Evolutionary conservation across 2,329 filamentous ascomycete species (phyloP).

Genomic region (Sporothrix pallida): DNA sequence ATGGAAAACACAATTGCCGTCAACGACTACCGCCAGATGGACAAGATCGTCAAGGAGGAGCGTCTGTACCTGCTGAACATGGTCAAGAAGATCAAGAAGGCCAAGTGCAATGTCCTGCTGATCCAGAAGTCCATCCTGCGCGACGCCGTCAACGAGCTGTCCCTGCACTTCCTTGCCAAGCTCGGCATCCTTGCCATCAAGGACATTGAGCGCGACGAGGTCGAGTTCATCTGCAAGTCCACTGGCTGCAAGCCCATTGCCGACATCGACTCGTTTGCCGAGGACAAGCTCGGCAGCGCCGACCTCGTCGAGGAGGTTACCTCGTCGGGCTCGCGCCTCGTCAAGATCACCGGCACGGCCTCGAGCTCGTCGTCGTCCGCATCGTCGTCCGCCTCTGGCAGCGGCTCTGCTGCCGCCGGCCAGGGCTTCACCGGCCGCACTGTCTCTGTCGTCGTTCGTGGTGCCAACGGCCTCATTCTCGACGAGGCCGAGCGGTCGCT

Average conservation of each 20-base stretch:
- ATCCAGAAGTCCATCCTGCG: slow-evolving; percentile 99
- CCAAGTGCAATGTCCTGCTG: slow-evolving; percentile 97
- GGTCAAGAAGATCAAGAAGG: slow-evolving; percentile 99
- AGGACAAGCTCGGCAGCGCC: slow-evolving; percentile 94
- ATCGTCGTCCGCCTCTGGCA: slow-evolving; percentile 25
- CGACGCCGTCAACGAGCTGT: slow-evolving; percentile 96
- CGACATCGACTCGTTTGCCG: slow-evolving; percentile 96
- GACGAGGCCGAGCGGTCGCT: slow-evolving; percentile 97
- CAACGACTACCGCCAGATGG: slow-evolving; percentile 99
- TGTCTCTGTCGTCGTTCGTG: slow-evolving; percentile 90
- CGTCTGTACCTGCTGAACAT: slow-evolving; percentile 97
- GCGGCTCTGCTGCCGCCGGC: slow-evolving; percentile 2
- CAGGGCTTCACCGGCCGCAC: slow-evolving; percentile 69
- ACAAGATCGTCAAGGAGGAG: slow-evolving; percentile 99
- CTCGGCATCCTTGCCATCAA: slow-evolving; percentile 95
- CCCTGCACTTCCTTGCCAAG: slow-evolving; percentile 95
- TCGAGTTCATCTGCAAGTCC: slow-evolving; percentile 99
- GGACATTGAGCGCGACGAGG: slow-evolving; percentile 97
- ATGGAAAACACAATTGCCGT: slow-evolving; percentile 99
- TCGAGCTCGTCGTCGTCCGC: slow-evolving; percentile 25
- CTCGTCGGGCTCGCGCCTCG: slow-evolving; percentile 84
- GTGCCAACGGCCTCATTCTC: slow-evolving; percentile 90
- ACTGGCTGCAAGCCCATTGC: slow-evolving; percentile 99
- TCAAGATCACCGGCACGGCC: slow-evolving; percentile 82
- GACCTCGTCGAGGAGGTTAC: slow-evolving; percentile 94